Evolutionary conservation across 2,329 filamentous ascomycete species (phyloP).

Genomic region (Aspergillus niger): DNA sequence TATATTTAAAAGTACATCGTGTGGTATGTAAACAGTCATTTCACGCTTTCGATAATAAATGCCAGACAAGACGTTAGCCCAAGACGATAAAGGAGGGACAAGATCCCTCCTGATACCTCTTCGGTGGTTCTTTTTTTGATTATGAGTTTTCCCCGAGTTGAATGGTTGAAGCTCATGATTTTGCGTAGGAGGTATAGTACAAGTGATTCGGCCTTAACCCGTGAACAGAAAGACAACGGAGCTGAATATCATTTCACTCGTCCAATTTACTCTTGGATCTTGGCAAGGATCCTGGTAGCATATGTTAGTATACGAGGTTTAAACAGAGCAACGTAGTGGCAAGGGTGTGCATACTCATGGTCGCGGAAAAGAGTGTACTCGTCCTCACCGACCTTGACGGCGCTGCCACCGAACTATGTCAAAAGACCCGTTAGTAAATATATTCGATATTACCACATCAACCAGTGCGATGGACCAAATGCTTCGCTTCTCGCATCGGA

Average conservation of each 20-base stretch:
- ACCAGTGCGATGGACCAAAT: neutral
- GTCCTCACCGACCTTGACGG: slow-evolving; percentile 96
- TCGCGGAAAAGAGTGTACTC: slow-evolving; percentile 96
- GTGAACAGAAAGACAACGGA: slow-evolving; percentile 22
- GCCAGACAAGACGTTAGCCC: slow-evolving; percentile 22
- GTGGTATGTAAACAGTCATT: slow-evolving; percentile 34
- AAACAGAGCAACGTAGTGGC: neutral
- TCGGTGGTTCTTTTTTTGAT: slow-evolving; percentile 15
- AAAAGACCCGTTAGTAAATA: slow-evolving; percentile 23
- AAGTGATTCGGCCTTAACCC: slow-evolving; percentile 25
- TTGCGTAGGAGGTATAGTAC: slow-evolving; percentile 38
- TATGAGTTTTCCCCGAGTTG: slow-evolving; percentile 25
- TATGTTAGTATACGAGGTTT: slow-evolving; percentile 19
- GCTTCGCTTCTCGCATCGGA: neutral
- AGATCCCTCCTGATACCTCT: slow-evolving; percentile 8
- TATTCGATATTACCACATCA: neutral
- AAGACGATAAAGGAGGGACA: slow-evolving; percentile 13
- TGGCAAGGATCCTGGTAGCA: slow-evolving; percentile 78
- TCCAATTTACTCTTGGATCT: slow-evolving; percentile 87
- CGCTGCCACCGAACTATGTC: slow-evolving; percentile 81
- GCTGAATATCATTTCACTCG: slow-evolving; percentile 9
- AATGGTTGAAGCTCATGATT: slow-evolving; percentile 30
- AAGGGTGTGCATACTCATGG: slow-evolving; percentile 75
- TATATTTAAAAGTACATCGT: slow-evolving; percentile 37
- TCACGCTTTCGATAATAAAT: slow-evolving; percentile 30